Percentiles rank a stretch among this genome's conserved stretches.
Conservation (phyloP, 352 stramenopile species). For the Phytophthora citricola region DNA sequence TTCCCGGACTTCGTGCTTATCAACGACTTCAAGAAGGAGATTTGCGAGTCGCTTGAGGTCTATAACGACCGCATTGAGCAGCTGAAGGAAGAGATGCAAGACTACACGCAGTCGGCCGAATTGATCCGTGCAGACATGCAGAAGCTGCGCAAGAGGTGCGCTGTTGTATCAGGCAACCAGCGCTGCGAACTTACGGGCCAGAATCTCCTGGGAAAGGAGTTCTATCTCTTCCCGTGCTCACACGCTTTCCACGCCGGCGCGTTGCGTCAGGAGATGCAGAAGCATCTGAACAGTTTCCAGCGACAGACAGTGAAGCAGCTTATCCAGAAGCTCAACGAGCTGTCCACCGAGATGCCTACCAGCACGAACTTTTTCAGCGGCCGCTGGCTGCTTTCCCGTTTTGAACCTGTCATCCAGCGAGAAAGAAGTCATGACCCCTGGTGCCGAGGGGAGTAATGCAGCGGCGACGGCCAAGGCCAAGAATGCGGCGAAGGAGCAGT, state of each 20-base stretch:
- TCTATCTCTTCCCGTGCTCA: conserved; percentile 95
- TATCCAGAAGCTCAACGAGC: conserved; percentile 88
- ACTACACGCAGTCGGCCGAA: conserved; percentile 92
- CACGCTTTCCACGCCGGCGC: conserved; percentile 94
- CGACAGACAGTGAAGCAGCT: conserved; percentile 91
- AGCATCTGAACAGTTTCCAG: conserved; percentile 90
- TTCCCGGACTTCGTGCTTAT: conserved; percentile 96
- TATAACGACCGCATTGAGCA: conserved; percentile 93
- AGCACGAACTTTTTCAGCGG: conserved; percentile 82
- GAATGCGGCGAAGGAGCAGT: conserved; percentile 77
- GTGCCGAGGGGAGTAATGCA: conserved; percentile 44
- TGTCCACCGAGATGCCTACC: conserved; percentile 78
- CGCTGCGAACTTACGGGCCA: conserved; percentile 90
- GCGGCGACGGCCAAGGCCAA: conserved; percentile 60
- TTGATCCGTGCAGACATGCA: conserved; percentile 92
- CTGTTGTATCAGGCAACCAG: conserved; percentile 88
- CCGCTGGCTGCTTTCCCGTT: conserved; percentile 67
- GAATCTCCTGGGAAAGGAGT: conserved; percentile 91
- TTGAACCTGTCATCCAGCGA: conserved; percentile 74
- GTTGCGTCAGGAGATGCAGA: conserved; percentile 90
- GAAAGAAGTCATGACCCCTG: conserved; percentile 72
- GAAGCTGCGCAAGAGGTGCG: conserved; percentile 85
- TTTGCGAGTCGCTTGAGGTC: conserved; percentile 92
- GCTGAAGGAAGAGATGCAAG: conserved; percentile 94
- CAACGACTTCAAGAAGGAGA: conserved; percentile 96